These are phyloP conservation scores for Gossypium armourianum DNA, from an alignment of 441 rosid species.

Conservation along the genomic window DNA sequence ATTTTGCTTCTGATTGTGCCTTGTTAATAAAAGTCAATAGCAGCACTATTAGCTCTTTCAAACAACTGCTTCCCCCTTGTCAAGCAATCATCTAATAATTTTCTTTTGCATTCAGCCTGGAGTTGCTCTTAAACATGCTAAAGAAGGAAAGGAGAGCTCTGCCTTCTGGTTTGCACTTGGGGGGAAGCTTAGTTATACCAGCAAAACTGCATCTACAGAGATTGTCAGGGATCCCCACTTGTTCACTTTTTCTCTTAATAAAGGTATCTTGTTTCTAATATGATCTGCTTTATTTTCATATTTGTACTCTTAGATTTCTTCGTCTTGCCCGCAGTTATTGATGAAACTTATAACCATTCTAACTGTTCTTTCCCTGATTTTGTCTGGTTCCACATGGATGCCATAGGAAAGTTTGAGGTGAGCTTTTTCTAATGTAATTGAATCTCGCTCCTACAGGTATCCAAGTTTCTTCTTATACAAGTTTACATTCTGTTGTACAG, in stretches of 20 bases:
- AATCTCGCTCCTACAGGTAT: slow-evolving; percentile 9
- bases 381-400: slow-evolving; percentile 38
- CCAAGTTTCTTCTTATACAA: slow-evolving; percentile 17
- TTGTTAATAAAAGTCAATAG: not conserved
- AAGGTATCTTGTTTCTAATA: slow-evolving; percentile 39
- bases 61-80: not conserved
- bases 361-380: slow-evolving; percentile 31
- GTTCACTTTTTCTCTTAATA: slow-evolving; percentile 52
- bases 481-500: slow-evolving; percentile 32
- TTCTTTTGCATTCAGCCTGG: slow-evolving; percentile 52
- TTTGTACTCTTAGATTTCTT: slow-evolving; percentile 7
- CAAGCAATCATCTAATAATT: slow-evolving; percentile 9
- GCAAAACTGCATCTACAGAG: slow-evolving; percentile 57
- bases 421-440: slow-evolving; percentile 26
- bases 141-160: slow-evolving; percentile 98
- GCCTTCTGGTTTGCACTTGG: slow-evolving; percentile 93
- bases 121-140: slow-evolving; percentile 68
- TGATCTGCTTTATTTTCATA: not conserved
- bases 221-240: slow-evolving; percentile 73
- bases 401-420: slow-evolving; percentile 88
- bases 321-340: slow-evolving; percentile 1
- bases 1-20: not conserved
- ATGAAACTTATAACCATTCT: slow-evolving; percentile 28
- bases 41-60: not conserved
- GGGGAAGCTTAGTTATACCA: slow-evolving; percentile 79